Evolutionary conservation across 139 green algal genomes (phyloP).

Genomic region (Micromonas commoda): DNA sequence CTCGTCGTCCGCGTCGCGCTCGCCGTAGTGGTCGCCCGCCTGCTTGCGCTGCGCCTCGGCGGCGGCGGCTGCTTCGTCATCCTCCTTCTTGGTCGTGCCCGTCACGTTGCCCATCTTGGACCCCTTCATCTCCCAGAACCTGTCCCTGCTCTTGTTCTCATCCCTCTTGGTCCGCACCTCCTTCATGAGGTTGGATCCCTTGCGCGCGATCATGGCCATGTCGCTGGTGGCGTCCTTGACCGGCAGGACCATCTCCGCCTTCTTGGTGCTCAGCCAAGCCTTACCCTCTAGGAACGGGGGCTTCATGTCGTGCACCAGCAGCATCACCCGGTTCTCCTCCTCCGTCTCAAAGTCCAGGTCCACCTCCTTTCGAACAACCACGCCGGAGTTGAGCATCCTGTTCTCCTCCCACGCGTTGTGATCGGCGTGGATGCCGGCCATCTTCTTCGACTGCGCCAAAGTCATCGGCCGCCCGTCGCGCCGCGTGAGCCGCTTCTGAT

Average conservation of each 20-base stretch:
- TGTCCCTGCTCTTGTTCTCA: slow-evolving; percentile 69
- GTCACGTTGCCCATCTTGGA: slow-evolving; percentile 93
- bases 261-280: slow-evolving; percentile 70
- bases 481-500: slow-evolving; percentile 60
- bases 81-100: slow-evolving; percentile 68
- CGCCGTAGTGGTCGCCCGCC: not conserved
- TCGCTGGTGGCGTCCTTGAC: slow-evolving; percentile 90
- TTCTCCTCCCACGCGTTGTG: slow-evolving; percentile 92
- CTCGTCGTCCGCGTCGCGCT: slow-evolving; percentile 30
- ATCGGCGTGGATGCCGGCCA: slow-evolving; percentile 79
- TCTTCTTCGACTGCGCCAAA: slow-evolving; percentile 71
- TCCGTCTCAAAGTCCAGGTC: slow-evolving; percentile 78
- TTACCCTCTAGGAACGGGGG: slow-evolving; percentile 93
- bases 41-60: slow-evolving; percentile 34
- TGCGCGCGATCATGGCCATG: slow-evolving; percentile 88
- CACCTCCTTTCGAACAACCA: slow-evolving; percentile 53
- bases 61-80: slow-evolving; percentile 46
- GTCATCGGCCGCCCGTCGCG: slow-evolving; percentile 81
- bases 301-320: slow-evolving; percentile 95
- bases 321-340: slow-evolving; percentile 68
- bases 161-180: slow-evolving; percentile 85
- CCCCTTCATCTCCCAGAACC: slow-evolving; percentile 95
- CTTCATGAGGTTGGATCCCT: slow-evolving; percentile 58
- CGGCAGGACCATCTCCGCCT: slow-evolving; percentile 78
- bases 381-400: slow-evolving; percentile 75